Conservation (phyloP, 2,329 filamentous ascomycete species). For the Colletotrichum higginsianum region DNA sequence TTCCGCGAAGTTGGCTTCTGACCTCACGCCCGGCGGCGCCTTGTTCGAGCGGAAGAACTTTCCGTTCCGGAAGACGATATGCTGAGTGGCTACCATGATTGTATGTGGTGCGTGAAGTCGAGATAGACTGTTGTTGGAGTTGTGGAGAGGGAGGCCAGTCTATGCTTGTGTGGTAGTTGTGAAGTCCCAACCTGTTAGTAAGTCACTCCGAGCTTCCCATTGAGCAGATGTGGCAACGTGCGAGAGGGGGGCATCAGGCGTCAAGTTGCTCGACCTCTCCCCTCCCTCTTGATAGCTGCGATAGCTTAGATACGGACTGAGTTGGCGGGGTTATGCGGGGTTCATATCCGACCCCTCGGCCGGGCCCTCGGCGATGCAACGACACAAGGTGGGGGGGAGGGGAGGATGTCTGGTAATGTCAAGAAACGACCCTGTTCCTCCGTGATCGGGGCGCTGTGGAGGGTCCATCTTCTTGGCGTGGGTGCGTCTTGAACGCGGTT, state of each 20-base stretch:
- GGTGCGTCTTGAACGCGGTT: not conserved
- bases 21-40: conserved; percentile 19
- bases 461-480: not conserved
- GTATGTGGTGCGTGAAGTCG: not conserved
- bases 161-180: no score
- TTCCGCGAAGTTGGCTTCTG: conserved; percentile 49
- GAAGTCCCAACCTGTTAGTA: not conserved
- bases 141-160: not conserved
- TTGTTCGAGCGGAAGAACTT: conserved; percentile 39
- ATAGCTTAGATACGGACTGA: conserved; percentile 23
- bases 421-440: conserved; percentile 20
- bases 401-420: not conserved
- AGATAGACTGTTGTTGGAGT: not conserved
- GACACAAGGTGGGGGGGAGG: conserved; percentile 13
- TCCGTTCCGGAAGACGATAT: conserved; percentile 33
- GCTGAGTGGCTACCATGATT: conserved; percentile 4
- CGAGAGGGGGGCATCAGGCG: not conserved
- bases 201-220: not conserved
- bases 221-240: conserved; percentile 5
- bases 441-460: conserved; percentile 18
- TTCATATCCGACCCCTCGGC: conserved; percentile 31
- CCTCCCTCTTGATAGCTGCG: conserved; percentile 22
- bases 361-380: conserved; percentile 33
- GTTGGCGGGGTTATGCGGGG: conserved; percentile 29
- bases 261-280: conserved; percentile 8